Conservation (phyloP, 257 asterid species). For the Scutellaria galericulata region DNA sequence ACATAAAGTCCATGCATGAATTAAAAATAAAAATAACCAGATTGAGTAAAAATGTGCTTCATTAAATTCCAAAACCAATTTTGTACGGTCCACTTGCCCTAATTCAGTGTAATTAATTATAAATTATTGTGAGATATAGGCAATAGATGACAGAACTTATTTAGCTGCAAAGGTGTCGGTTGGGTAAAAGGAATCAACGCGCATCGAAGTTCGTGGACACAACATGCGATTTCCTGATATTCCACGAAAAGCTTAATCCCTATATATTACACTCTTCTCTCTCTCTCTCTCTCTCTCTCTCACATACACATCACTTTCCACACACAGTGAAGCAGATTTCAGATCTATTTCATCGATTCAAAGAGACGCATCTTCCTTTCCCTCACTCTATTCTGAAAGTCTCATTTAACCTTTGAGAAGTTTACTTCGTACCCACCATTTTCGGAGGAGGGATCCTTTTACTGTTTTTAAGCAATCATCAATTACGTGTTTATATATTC, state of each 20-base stretch:
- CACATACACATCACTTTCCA: not conserved
- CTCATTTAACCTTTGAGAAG: constrained; percentile 50
- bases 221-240: constrained; percentile 31
- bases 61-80: not conserved
- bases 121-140: not conserved
- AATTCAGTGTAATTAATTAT: not conserved
- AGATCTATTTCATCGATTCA: constrained; percentile 51
- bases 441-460: constrained; percentile 20
- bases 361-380: constrained; percentile 28
- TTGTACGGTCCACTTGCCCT: constrained; percentile 1
- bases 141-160: no score
- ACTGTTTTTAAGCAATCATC: constrained; percentile 40
- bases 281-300: constrained; percentile 27
- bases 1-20: no score
- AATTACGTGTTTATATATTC: not conserved
- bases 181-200: constrained; percentile 23
- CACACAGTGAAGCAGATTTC: constrained; percentile 28
- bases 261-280: not conserved
- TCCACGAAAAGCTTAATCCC: constrained; percentile 9
- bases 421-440: constrained; percentile 47
- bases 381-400: constrained; percentile 44
- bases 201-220: constrained; percentile 41
- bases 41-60: no score
- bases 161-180: constrained; percentile 36
- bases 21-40: no score